Evolutionary conservation across 140 eudicot genomes (phyloP), one percentile per base, ranked within the genome.

Genomic region (Ambrosia hybrid): DNA sequence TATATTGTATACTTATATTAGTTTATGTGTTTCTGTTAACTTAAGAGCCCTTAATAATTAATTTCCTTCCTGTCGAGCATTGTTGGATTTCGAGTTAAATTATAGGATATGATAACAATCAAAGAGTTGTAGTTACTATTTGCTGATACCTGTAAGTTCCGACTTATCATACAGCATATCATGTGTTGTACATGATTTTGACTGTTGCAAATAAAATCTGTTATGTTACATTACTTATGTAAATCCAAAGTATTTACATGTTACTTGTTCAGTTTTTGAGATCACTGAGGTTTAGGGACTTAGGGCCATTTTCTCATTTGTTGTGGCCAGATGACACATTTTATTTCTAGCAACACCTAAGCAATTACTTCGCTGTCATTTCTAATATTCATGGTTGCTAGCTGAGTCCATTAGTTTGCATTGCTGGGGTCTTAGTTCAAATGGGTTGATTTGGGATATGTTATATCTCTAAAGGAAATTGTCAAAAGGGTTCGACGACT

Each of bases 361-460:
- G 68, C 68, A 57, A 71, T 9, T 39, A 39, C 45, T 39, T 39
- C 3, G 45, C 45, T 39, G 45, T 3, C 45, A 36, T 30, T 45
- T 46, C 11, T 55, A 2, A 4, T 5, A 21, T 45, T 67, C 26
- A 46, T 67, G 38, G 71, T 16, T 43, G 15, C 15, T 45, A 45
- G 71, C 43, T 0, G 4, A 46, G 57, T 46, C 43, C 12, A 21
- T 4, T 67, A 45, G 15, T 48, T 30, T 68, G 60, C 48, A 30
- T 51, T 51, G 73, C 46, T 68, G 49, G 46, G 73, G 48, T 46
- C 57, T 49, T 51, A 30, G 73, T 49, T 51, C 63, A 68, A 52
- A 7, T 14, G 26, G 13, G 33, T n/a, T 36, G 26, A 21, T 21
- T 21, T 21, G 26, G 26, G 26, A 0, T 21, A 21, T 21, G 26